Evolutionary conservation across 257 asterid genomes (phyloP), one percentile per base, ranked within the genome.

Genomic region (Marsdenia floribunda): DNA sequence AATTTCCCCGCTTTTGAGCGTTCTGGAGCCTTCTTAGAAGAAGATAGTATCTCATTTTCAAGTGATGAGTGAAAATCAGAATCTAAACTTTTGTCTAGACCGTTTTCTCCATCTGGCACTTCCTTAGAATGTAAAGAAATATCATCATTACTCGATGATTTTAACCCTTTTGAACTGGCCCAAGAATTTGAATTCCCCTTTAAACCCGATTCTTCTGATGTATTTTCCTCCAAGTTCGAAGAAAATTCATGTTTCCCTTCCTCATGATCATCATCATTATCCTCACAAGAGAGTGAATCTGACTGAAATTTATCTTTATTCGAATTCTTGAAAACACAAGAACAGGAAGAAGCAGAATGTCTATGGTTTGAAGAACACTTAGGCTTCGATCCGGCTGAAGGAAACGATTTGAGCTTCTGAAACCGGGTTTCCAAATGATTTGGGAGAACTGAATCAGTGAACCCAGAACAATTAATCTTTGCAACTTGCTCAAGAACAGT

Each of bases 331-430:
- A 35, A 40, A 8, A 72, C 76, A 9, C 78, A 6, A 44, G 49
- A 71, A 3, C 52, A 65, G 3, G 68, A 67, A 52, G 70, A 26
- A 44, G 72, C 64, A 63, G 69, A 68, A 49, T 58, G 71, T 19
- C 40, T 21, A 53, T 33, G 75, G 7, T 83, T 38, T 73, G 83
- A 70, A 66, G 84, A 61, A 19, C 37, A 61, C 44, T 68, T 26
- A 68, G 91, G 82, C 6, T 83, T 92, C 33, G 83, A 42, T 35
- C 82, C 59, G 49, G 82, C 69, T 3, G 93, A 68, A 3, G 98
- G 97, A 79, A 90, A 83, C 10, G 97, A 89, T 76, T 92, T 94
- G 76, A 94, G 97, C 86, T 84, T 90, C 10, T 76, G 97, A 57
- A 94, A 92, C 14, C 99, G 95, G 46, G 91, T 53, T 76, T 90